phyloP scores from a whole-genome alignment of 2,329 filamentous ascomycete species.

The Pseudophaeomoniella oleicola region DNA sequence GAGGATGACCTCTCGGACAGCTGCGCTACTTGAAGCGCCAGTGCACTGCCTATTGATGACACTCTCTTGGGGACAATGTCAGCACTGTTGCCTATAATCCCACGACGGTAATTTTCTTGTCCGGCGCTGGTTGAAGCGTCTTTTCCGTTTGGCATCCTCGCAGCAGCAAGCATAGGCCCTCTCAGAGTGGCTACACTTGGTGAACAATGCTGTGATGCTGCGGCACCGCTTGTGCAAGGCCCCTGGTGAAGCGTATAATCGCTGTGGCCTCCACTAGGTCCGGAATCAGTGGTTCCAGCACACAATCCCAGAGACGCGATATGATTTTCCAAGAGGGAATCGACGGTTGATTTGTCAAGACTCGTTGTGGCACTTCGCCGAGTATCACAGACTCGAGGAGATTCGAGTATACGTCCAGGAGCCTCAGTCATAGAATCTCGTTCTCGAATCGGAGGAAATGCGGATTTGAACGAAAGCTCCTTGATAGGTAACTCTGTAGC shows the following conservation, averaged over 20 bases:
- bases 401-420: too few relatives aligned
- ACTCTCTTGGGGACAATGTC: background rate
- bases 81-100: background rate
- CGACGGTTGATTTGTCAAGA: constrained; percentile 12
- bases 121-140: background rate
- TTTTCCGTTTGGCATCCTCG: background rate
- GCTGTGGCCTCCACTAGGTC: background rate
- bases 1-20: too few relatives aligned
- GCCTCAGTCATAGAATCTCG: background rate
- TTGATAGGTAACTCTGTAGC: too few relatives aligned
- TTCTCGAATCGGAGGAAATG: constrained; percentile 1
- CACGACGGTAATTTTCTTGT: too few relatives aligned
- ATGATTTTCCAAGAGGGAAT: constrained; percentile 13
- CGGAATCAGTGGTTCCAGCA: background rate
- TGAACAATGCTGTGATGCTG: too few relatives aligned
- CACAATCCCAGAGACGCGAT: constrained; percentile 12
- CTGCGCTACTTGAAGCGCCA: too few relatives aligned
- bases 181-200: too few relatives aligned
- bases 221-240: background rate
- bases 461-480: background rate
- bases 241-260: background rate
- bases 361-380: too few relatives aligned
- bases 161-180: background rate
- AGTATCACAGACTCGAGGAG: too few relatives aligned
- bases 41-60: background rate